Evolutionary conservation across 2,329 filamentous ascomycete species (phyloP).

Genomic region (Monosporascus sp.): DNA sequence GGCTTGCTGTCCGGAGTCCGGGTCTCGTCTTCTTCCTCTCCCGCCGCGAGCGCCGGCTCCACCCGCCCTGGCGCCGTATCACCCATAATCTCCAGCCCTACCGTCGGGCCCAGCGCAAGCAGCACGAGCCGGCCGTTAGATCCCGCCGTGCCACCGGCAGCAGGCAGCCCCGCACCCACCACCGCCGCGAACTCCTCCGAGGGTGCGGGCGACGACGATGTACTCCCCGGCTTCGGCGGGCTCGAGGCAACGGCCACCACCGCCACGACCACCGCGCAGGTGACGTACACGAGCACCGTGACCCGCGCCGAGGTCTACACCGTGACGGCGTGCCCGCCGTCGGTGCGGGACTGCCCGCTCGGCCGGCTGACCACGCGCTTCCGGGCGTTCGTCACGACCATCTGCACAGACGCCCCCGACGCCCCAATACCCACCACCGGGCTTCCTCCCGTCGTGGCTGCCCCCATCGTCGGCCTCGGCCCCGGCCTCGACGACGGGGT

Average conservation of each 20-base stretch:
- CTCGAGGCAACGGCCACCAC: background rate
- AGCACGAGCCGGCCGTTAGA: too few relatives aligned
- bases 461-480: background rate
- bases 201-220: background rate
- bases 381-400: slow-evolving; percentile 16
- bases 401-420: slow-evolving; percentile 9
- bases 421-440: background rate
- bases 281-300: slow-evolving; percentile 18
- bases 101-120: too few relatives aligned
- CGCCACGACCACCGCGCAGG: background rate
- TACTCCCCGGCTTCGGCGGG: background rate
- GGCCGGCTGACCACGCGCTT: slow-evolving; percentile 12
- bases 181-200: background rate
- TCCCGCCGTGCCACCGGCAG: background rate
- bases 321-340: slow-evolving; percentile 7
- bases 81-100: too few relatives aligned
- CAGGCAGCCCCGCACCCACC: slow-evolving; percentile 2
- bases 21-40: too few relatives aligned
- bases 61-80: too few relatives aligned
- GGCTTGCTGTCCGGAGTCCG: too few relatives aligned
- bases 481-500: background rate
- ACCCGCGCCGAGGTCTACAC: slow-evolving; percentile 18
- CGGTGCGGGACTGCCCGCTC: slow-evolving; percentile 3
- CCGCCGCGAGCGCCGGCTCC: too few relatives aligned
- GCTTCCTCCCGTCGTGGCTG: background rate